phyloP scores from a whole-genome alignment of 148 eudicot genomes.

The Bassia scoparia region DNA sequence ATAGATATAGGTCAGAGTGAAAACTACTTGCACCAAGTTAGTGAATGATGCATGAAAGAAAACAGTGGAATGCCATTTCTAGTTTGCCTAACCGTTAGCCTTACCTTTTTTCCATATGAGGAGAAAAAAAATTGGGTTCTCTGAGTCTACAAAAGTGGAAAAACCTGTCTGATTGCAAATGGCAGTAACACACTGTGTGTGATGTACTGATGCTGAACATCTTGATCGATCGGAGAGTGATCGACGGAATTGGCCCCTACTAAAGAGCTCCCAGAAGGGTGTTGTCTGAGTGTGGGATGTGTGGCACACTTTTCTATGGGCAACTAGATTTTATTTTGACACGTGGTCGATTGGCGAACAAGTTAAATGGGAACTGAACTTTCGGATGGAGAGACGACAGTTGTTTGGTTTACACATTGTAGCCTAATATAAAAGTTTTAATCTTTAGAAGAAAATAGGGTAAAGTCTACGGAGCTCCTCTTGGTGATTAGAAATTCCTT shows the following conservation, averaged over 20 bases:
- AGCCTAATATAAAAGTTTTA: too few relatives aligned
- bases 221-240: conserved; percentile 10
- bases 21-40: background rate
- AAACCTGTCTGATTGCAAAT: conserved; percentile 19
- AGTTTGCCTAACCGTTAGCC: background rate
- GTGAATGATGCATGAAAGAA: too few relatives aligned
- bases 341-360: too few relatives aligned
- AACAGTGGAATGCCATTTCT: background rate
- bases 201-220: background rate
- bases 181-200: background rate
- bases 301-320: background rate
- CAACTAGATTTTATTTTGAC: too few relatives aligned
- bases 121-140: background rate
- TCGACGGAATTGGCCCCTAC: conserved; percentile 35
- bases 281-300: conserved; percentile 16
- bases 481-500: too few relatives aligned
- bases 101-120: background rate
- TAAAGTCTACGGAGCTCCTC: too few relatives aligned
- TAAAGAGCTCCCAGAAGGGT: conserved; percentile 15
- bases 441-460: too few relatives aligned
- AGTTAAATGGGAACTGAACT: too few relatives aligned
- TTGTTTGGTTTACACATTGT: too few relatives aligned
- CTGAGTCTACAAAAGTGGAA: background rate
- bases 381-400: too few relatives aligned
- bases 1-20: background rate